Evolutionary conservation across 257 asterid species (phyloP).

Genomic region (Solanum etuberosum): DNA sequence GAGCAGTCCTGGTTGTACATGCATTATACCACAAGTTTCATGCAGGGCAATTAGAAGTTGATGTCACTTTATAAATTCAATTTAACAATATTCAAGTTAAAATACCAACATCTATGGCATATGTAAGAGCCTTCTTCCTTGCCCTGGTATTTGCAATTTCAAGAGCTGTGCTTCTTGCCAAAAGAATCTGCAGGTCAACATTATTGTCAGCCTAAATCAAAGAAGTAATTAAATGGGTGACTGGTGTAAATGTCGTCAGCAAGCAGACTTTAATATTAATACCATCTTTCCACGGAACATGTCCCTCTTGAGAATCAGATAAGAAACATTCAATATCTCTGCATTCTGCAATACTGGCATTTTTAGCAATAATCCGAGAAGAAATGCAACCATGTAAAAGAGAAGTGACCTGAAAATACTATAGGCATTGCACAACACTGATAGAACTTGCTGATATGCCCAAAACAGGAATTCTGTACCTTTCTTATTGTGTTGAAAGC

Average conservation of each 20-base stretch:
- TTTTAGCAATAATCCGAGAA: background rate
- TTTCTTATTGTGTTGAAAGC: background rate
- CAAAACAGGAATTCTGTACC: background rate
- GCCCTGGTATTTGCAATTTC: slow-evolving; percentile 15
- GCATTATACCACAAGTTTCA: background rate
- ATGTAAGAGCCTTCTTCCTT: slow-evolving; percentile 8
- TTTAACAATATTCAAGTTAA: background rate
- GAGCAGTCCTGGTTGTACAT: background rate
- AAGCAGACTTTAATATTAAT: background rate
- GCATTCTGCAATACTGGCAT: slow-evolving; percentile 11
- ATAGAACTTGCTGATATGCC: background rate
- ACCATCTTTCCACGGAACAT: slow-evolving; percentile 9
- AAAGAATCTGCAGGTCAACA: background rate
- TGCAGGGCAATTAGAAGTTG: background rate
- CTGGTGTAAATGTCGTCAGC: background rate
- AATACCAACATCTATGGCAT: slow-evolving; percentile 15
- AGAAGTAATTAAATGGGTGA: background rate
- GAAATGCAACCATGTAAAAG: background rate
- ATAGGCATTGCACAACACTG: background rate
- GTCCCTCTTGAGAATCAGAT: slow-evolving; percentile 5
- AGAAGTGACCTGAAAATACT: background rate
- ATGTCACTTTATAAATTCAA: background rate
- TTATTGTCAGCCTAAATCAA: background rate
- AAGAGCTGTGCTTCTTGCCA: slow-evolving; percentile 9
- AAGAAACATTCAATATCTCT: slow-evolving; percentile 5